Evolutionary conservation across 83 land plant genomes (phyloP).

Genomic region (Isoetes engelmannii): DNA sequence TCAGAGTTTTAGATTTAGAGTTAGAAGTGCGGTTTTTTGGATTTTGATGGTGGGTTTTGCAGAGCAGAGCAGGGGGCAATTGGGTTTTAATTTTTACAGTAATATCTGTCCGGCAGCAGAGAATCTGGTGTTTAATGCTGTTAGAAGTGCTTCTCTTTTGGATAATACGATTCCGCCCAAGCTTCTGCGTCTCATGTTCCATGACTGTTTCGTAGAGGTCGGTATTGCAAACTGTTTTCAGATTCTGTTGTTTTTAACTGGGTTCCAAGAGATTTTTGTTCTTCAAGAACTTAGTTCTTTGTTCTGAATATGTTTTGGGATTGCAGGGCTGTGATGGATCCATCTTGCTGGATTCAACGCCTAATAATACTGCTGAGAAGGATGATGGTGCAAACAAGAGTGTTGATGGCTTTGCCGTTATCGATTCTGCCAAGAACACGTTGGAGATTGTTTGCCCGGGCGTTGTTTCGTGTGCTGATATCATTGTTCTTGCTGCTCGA

Average conservation of each 20-base stretch:
- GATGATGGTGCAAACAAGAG: conserved; percentile 45
- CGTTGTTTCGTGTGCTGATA: conserved; percentile 62
- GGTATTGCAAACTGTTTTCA: background rate
- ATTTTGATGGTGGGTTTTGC: no score
- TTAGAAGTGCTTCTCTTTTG: conserved; percentile 33
- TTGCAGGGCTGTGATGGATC: conserved; percentile 65
- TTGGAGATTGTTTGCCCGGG: conserved; percentile 48
- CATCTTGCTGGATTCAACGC: conserved; percentile 33
- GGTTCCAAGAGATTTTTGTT: background rate
- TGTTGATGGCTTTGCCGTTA: conserved; percentile 39
- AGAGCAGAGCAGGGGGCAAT: background rate
- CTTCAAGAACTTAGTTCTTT: background rate
- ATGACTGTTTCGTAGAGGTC: conserved; percentile 66
- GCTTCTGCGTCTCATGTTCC: conserved; percentile 57
- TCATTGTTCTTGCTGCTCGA: conserved; percentile 50
- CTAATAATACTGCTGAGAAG: conserved; percentile 47
- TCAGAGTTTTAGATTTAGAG: no score
- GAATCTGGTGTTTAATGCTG: conserved; percentile 30
- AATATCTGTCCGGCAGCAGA: conserved; percentile 44
- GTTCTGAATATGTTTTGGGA: background rate
- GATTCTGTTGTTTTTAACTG: background rate
- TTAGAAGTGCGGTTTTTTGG: no score
- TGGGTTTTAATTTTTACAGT: conserved; percentile 32
- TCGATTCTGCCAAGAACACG: conserved; percentile 41
- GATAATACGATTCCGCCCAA: conserved; percentile 48